These are phyloP conservation scores for Russula earlei DNA, from an alignment of 768 basidiomycete genomes.

Conservation along the genomic window DNA sequence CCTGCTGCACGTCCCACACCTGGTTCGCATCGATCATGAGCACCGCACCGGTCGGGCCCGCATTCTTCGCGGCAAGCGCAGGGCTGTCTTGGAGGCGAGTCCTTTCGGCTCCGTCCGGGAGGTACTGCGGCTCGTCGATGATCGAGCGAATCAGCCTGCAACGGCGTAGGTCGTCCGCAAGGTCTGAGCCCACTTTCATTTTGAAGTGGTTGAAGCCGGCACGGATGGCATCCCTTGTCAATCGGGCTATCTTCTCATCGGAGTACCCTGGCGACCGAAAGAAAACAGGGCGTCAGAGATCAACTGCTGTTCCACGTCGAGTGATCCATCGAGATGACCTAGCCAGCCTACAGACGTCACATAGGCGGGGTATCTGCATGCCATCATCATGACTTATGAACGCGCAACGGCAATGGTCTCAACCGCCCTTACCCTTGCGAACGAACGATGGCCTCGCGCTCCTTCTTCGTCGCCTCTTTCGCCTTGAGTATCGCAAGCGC, in stretches of 20 bases:
- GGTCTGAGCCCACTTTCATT: conserved; percentile 92
- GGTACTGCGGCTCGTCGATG: conserved; percentile 86
- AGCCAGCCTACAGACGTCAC: conserved; percentile 93
- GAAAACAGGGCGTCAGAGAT: neutral
- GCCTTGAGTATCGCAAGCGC: conserved; percentile 74
- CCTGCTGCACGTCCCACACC: conserved; percentile 89
- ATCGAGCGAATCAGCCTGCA: conserved; percentile 86
- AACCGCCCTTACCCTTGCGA: conserved; percentile 44
- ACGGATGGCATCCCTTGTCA: conserved; percentile 78
- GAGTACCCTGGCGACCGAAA: conserved; percentile 50
- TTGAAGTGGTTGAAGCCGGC: conserved; percentile 98
- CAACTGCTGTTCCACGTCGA: neutral
- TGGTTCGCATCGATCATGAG: conserved; percentile 98
- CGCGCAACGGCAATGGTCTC: neutral
- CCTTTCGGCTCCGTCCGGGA: conserved; percentile 47
- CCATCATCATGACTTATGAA: neutral
- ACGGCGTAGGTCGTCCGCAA: conserved; percentile 74
- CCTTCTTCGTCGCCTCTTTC: conserved; percentile 66
- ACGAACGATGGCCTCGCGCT: conserved; percentile 66
- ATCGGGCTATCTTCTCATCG: conserved; percentile 81
- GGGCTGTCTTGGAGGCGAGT: conserved; percentile 47
- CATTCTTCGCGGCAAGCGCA: conserved; percentile 78
- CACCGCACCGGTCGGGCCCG: conserved; percentile 87
- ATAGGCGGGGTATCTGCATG: conserved; percentile 77
- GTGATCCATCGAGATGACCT: conserved; percentile 26